A percentile compares a stretch with the other conserved stretches of the same genome.
Conservation (phyloP, 352 stramenopile genomes). For the Phytophthora brassicae region DNA sequence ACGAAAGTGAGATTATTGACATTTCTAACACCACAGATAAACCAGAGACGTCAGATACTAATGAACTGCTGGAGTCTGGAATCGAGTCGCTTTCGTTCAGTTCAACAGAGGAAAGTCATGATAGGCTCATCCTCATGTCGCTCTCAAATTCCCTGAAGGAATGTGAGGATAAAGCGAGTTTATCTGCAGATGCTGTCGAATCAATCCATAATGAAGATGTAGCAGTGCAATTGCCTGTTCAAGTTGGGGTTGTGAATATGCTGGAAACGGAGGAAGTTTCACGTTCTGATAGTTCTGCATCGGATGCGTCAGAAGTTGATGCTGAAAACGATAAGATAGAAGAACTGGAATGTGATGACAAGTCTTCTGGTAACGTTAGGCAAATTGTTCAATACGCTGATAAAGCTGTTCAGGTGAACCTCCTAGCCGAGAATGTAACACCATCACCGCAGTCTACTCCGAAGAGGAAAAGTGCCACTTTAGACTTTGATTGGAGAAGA, state of each 20-base stretch:
- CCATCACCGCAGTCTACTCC: neutral
- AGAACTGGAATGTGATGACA: neutral
- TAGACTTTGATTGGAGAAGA: neutral
- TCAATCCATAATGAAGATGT: neutral
- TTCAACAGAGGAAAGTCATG: neutral
- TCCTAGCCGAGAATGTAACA: neutral
- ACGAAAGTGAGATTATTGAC: neutral
- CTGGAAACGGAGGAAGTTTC: neutral
- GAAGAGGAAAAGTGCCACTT: neutral
- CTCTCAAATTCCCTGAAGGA: neutral
- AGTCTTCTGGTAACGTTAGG: neutral
- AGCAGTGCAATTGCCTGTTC: no score
- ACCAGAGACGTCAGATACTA: neutral
- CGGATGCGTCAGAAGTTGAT: neutral
- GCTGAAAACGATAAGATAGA: neutral
- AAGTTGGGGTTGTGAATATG: neutral
- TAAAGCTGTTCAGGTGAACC: conserved; percentile 29
- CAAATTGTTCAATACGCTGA: conserved; percentile 11
- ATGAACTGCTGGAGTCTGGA: neutral
- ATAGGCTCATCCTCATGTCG: neutral
- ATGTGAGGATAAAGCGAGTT: neutral
- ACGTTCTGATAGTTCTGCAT: neutral
- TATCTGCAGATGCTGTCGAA: neutral
- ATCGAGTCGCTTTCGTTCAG: neutral
- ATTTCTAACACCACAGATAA: neutral